Evolutionary conservation across 2,329 filamentous ascomycete genomes (phyloP), one percentile per base, ranked within the genome.

Genomic region (Podosphaera xanthii): DNA sequence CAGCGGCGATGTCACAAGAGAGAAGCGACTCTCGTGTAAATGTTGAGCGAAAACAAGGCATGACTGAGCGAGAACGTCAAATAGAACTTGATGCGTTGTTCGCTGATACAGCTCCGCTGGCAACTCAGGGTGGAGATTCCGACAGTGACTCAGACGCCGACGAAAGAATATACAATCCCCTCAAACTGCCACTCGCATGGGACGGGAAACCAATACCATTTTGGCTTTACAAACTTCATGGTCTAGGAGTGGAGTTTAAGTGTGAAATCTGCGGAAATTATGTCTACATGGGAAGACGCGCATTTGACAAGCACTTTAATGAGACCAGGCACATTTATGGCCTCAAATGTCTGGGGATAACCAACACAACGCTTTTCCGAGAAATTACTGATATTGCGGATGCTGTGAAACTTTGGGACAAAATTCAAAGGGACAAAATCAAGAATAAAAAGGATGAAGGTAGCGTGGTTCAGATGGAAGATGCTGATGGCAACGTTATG

Each of bases 151-250:
- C 84, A 0, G 81, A 83, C 2, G 83, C 88, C 12, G 86, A 82
- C 46, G 89, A 95, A 63, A 90, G 83, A 69, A 86, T 97, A 61
- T 96, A 97, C 76, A 98, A 98, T 70, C 92, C 92, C 0, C 78
- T 98, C 64, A 98, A 98, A 69, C 77, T 98, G 1, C 92, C 92
- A 0, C 77, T 98, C 6, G 91, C 88, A 2, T 98, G 94, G 94
- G 92, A 98, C 65, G 92, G 94, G 65, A 98, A 98, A 69, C 92
- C 94, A 0, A 98, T 98, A 66, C 92, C 94, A 0, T 98, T 92
- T 75, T 98, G 92, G 92, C 78, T 98, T 14, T 98, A 97, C 76
- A 92, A 96, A 65, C 77, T 98, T 14, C 92, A 98, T 69, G 92
- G 92, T 1, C 75, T 98, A 34, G 92, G 92, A 7, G 89, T 95